Conservation (phyloP, 805 yeast genomes). For the Tetrapisispora pingtungensis region DNA sequence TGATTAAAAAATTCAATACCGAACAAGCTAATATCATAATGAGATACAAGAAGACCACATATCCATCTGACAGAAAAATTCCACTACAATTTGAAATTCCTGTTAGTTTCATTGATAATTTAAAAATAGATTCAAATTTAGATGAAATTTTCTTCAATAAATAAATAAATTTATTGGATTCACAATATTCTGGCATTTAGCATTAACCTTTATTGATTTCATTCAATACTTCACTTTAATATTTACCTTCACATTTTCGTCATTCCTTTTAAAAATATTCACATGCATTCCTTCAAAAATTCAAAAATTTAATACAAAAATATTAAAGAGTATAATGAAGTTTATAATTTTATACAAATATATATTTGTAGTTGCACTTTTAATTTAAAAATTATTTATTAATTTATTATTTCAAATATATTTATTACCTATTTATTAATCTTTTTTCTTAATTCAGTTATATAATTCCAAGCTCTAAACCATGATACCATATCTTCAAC, state of each 20-base stretch:
- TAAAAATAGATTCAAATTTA: conserved; percentile 6
- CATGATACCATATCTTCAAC: conserved; percentile 27
- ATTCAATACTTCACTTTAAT: background rate
- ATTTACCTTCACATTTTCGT: background rate
- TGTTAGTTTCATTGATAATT: conserved; percentile 11
- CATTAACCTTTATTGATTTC: background rate
- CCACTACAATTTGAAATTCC: conserved; percentile 19
- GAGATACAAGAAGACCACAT: conserved; percentile 14
- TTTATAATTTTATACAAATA: no score
- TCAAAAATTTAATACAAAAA: no score
- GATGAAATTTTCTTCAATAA: conserved; percentile 4
- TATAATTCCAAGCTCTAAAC: conserved; percentile 16
- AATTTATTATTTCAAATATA: no score
- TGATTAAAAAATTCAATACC: conserved; percentile 32
- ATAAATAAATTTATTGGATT: background rate
- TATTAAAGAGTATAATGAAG: no score
- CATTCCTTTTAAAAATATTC: background rate
- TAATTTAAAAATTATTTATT: no score
- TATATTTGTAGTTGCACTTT: background rate
- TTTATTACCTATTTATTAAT: no score
- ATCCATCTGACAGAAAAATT: conserved; percentile 20
- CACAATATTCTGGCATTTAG: background rate
- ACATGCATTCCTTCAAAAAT: background rate
- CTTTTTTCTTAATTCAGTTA: background rate
- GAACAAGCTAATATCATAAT: conserved; percentile 20